Evolutionary conservation across 352 stramenopile species (phyloP).

Genomic region (Phytopythium kandeliae): DNA sequence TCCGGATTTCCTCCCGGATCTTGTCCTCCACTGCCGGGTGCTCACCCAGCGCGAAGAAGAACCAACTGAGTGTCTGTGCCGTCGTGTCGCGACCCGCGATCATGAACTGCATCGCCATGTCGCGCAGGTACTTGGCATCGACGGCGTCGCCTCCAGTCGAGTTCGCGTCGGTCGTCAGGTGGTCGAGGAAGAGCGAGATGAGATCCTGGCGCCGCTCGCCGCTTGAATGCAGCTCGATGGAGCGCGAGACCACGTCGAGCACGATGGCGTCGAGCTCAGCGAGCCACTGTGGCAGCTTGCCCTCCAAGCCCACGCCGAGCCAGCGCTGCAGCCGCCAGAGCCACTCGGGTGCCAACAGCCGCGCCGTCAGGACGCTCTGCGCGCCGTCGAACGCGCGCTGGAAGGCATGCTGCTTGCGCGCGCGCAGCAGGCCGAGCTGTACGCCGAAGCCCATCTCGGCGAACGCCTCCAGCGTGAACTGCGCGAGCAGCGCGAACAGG

Average conservation of each 20-base stretch:
- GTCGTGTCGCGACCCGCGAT: conserved; percentile 49
- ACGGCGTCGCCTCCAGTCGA: neutral
- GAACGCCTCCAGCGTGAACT: conserved; percentile 17
- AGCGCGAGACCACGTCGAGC: conserved; percentile 11
- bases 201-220: conserved; percentile 6
- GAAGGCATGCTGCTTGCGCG: conserved; percentile 10
- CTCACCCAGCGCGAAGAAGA: conserved; percentile 31
- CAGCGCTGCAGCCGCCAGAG: conserved; percentile 14
- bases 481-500: conserved; percentile 6
- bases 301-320: conserved; percentile 12
- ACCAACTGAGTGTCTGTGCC: conserved; percentile 33
- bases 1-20: conserved; percentile 14
- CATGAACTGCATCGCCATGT: conserved; percentile 51
- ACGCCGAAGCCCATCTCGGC: conserved; percentile 15
- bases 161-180: neutral
- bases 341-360: conserved; percentile 9
- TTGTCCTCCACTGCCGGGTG: conserved; percentile 22
- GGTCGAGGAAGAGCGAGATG: conserved; percentile 17
- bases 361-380: conserved; percentile 2
- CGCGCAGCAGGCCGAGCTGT: conserved; percentile 7
- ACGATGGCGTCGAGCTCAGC: conserved; percentile 9
- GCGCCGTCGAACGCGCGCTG: conserved; percentile 11
- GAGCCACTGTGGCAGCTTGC: conserved; percentile 6
- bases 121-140: conserved; percentile 18
- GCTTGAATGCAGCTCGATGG: conserved; percentile 2